These are phyloP conservation scores for Casuarina glauca DNA, from an alignment of 306 rosid genomes.

Conservation along the genomic window DNA sequence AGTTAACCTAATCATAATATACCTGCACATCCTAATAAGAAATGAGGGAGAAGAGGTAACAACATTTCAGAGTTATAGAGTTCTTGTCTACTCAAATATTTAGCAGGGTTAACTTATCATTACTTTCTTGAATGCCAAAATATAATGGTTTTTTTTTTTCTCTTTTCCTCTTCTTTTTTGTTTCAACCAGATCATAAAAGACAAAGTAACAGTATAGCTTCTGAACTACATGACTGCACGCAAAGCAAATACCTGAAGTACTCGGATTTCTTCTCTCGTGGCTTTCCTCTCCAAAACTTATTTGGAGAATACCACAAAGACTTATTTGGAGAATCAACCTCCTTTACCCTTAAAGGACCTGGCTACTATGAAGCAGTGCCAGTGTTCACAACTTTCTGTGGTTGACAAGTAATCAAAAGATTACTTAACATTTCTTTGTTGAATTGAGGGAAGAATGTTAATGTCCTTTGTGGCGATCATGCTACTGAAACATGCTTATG, in stretches of 20 bases:
- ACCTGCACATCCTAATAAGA: not conserved
- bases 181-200: not conserved
- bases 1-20: not conserved
- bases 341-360: not conserved
- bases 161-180: not conserved
- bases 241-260: not conserved
- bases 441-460: not conserved
- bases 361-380: not conserved
- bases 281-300: not conserved
- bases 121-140: constrained; percentile 10
- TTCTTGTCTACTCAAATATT: not conserved
- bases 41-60: not conserved
- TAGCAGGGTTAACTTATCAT: not conserved
- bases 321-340: not conserved
- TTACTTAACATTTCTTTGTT: not conserved
- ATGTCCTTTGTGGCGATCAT: not conserved
- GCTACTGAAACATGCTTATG: constrained; percentile 8
- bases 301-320: not conserved
- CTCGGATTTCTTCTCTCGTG: constrained; percentile 1
- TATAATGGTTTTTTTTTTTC: not conserved
- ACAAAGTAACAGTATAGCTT: not conserved
- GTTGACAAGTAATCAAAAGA: not conserved
- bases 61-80: not conserved
- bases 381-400: not conserved
- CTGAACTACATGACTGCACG: not conserved